Evolutionary conservation across 2,329 filamentous ascomycete species (phyloP).

Genomic region (Sarocladium kiliense): DNA sequence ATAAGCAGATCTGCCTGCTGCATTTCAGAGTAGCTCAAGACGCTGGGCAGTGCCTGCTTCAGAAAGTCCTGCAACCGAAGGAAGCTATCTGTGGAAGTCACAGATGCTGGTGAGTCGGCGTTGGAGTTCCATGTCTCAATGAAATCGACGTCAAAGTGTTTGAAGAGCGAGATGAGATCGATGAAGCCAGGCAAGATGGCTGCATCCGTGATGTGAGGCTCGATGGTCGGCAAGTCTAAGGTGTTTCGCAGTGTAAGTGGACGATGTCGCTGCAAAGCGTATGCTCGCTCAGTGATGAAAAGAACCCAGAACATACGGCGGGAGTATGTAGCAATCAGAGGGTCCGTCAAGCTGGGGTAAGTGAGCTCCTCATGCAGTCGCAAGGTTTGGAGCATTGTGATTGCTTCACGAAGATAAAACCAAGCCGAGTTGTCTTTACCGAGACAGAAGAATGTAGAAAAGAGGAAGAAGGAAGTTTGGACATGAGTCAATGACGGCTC

Average conservation of each 20-base stretch:
- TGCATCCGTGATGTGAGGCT: constrained; percentile 16
- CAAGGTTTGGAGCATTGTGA: constrained; percentile 33
- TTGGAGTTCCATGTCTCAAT: constrained; percentile 22
- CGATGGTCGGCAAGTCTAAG: constrained; percentile 17
- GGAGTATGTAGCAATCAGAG: constrained; percentile 13
- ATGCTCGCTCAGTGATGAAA: constrained; percentile 27
- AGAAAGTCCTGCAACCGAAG: not conserved
- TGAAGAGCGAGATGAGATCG: constrained; percentile 22
- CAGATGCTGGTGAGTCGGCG: not conserved
- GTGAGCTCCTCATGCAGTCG: constrained; percentile 21
- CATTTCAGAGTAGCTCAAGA: not conserved
- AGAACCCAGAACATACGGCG: constrained; percentile 24
- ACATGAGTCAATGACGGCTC: constrained; percentile 21
- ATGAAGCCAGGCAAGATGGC: constrained; percentile 24
- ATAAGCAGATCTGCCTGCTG: constrained; percentile 35
- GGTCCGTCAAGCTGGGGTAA: constrained; percentile 14
- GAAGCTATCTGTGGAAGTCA: not conserved
- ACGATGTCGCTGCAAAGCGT: constrained; percentile 24
- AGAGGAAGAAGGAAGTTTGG: constrained; percentile 28
- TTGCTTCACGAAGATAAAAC: constrained; percentile 41
- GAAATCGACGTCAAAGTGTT: constrained; percentile 22
- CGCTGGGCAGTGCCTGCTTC: not conserved
- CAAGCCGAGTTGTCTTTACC: constrained; percentile 28
- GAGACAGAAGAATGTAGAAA: constrained; percentile 22
- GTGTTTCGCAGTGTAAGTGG: constrained; percentile 20